Conservation (phyloP, 2,329 filamentous ascomycete species). For the Neofusicoccum laricinum region DNA sequence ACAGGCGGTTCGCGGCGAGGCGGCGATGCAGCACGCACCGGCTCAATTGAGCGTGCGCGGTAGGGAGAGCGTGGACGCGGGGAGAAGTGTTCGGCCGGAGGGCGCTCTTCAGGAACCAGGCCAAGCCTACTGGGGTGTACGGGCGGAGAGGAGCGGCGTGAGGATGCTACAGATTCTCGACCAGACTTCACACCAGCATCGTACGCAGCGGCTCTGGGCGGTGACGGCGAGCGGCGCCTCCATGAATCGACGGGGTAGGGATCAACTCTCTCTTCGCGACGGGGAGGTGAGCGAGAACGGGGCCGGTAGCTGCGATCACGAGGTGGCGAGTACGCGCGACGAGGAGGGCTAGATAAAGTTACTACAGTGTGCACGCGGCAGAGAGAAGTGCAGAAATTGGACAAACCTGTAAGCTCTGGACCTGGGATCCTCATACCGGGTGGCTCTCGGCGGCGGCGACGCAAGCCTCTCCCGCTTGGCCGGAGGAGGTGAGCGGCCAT, state of each 20-base stretch:
- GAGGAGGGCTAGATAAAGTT: slow-evolving; percentile 26
- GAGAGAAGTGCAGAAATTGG: neutral
- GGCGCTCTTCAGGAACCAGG: slow-evolving; percentile 29
- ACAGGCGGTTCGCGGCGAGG: slow-evolving; percentile 7
- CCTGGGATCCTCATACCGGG: slow-evolving; percentile 46
- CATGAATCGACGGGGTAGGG: slow-evolving; percentile 48
- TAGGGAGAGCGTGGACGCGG: slow-evolving; percentile 28
- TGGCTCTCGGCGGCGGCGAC: slow-evolving; percentile 32
- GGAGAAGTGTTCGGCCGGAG: slow-evolving; percentile 30
- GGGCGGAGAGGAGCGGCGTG: slow-evolving; percentile 60
- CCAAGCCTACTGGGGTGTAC: slow-evolving; percentile 54
- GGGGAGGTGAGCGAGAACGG: slow-evolving; percentile 54
- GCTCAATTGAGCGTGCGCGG: slow-evolving; percentile 26
- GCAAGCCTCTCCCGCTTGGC: slow-evolving; percentile 40
- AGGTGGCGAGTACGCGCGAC: slow-evolving; percentile 42
- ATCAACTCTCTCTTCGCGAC: slow-evolving; percentile 50
- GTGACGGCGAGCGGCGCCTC: slow-evolving; percentile 56
- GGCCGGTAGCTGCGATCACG: slow-evolving; percentile 43
- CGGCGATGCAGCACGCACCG: slow-evolving; percentile 12
- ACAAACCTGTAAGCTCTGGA: slow-evolving; percentile 37
- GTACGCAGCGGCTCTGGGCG: slow-evolving; percentile 30
- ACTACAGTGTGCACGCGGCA: neutral
- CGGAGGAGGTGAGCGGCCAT: slow-evolving; percentile 42
- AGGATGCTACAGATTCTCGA: slow-evolving; percentile 55
- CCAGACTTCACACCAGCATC: slow-evolving; percentile 51